Evolutionary conservation across 495 filamentous ascomycete species (phyloP).

Genomic region (Penicillium maclennaniae): DNA sequence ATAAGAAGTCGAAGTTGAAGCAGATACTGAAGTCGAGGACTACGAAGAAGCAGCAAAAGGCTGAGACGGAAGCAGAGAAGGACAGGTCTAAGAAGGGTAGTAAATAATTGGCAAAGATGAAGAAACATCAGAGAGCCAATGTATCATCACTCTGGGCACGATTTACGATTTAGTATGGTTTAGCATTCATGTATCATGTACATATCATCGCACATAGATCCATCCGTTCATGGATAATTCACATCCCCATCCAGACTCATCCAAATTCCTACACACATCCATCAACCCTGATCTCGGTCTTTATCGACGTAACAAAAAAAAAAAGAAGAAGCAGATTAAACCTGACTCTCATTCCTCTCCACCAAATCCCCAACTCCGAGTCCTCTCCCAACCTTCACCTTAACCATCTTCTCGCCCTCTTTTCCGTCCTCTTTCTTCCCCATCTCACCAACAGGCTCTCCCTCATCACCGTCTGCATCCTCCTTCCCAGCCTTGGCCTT

Average conservation of each 20-base stretch:
- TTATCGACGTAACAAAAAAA: no score
- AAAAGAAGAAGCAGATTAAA: background rate
- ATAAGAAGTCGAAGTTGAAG: slow-evolving; percentile 21
- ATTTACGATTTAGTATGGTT: background rate
- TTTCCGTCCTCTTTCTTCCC: slow-evolving; percentile 48
- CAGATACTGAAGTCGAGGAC: slow-evolving; percentile 21
- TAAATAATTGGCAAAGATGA: background rate
- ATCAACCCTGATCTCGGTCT: no score
- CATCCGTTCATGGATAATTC: background rate
- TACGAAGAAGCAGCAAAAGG: slow-evolving; percentile 22
- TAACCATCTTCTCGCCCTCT: slow-evolving; percentile 49
- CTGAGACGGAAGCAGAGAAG: slow-evolving; percentile 6
- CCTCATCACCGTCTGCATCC: slow-evolving; percentile 29
- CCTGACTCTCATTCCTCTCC: slow-evolving; percentile 63
- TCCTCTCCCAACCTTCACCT: slow-evolving; percentile 75
- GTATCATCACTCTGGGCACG: background rate
- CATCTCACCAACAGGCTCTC: slow-evolving; percentile 49
- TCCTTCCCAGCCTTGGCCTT: slow-evolving; percentile 33
- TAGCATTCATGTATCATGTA: slow-evolving; percentile 3
- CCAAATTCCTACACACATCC: background rate
- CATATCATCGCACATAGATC: slow-evolving; percentile 3
- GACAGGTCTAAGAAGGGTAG: slow-evolving; percentile 1
- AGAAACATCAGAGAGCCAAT: background rate
- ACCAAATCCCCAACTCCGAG: slow-evolving; percentile 83
- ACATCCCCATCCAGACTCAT: background rate